These are phyloP conservation scores for Gaertneriomyces semiglobifer DNA, from an alignment of 192 early-diverging fungal genomes.

Conservation along the genomic window DNA sequence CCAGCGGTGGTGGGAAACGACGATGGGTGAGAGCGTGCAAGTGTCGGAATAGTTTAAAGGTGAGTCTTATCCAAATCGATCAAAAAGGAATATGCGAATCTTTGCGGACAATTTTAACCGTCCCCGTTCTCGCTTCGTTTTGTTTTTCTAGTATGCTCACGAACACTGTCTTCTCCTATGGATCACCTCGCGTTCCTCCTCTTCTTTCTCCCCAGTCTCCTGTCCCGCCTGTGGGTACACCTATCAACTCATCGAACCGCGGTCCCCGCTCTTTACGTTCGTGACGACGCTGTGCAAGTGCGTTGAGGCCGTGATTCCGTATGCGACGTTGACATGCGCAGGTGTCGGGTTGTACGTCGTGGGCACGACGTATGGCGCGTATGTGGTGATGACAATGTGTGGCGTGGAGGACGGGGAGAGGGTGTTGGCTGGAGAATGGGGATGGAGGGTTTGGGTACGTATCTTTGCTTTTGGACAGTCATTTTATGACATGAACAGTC, in stretches of 20 bases:
- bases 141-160: conserved; percentile 28
- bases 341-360: conserved; percentile 28
- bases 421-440: conserved; percentile 29
- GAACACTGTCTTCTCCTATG: conserved; percentile 38
- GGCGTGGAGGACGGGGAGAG: conserved; percentile 30
- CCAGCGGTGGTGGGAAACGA: neutral
- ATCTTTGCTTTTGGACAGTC: too few species aligned
- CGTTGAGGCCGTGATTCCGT: conserved; percentile 13
- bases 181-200: conserved; percentile 12
- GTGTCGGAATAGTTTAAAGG: conserved; percentile 26
- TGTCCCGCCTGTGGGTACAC: conserved; percentile 39
- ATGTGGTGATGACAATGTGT: conserved; percentile 35
- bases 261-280: neutral
- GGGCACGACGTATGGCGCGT: conserved; percentile 38
- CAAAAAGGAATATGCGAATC: neutral
- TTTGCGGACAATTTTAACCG: too few species aligned
- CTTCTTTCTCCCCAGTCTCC: neutral
- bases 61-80: neutral
- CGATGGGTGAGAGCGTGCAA: conserved; percentile 27
- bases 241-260: neutral
- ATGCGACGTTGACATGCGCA: conserved; percentile 9
- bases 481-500: neutral
- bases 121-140: neutral
- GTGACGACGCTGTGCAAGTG: conserved; percentile 4
- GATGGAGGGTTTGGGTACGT: conserved; percentile 30